Conservation (phyloP, 2,329 filamentous ascomycete species). For the Balansia obtecta region DNA sequence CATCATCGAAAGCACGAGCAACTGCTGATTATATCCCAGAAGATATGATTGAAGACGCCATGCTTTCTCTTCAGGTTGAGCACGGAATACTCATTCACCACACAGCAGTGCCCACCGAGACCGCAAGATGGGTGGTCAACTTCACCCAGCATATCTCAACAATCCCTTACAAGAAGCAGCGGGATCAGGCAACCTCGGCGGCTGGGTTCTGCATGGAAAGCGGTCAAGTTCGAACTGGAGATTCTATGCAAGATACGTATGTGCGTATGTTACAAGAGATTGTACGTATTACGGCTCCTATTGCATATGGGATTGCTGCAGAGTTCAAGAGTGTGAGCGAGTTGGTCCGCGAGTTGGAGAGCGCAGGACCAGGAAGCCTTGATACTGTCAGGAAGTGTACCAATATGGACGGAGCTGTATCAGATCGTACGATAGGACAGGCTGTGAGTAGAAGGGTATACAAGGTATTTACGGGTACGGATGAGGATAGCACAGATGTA, state of each 20-base stretch:
- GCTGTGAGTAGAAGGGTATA: slow-evolving; percentile 46
- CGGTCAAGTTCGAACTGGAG: slow-evolving; percentile 62
- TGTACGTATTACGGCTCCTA: slow-evolving; percentile 54
- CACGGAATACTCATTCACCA: slow-evolving; percentile 61
- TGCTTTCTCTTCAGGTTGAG: slow-evolving; percentile 56
- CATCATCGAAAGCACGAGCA: slow-evolving; percentile 19
- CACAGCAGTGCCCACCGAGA: slow-evolving; percentile 45
- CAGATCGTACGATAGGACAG: slow-evolving; percentile 42
- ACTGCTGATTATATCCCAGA: slow-evolving; percentile 46
- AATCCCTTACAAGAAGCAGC: slow-evolving; percentile 53
- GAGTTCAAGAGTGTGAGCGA: slow-evolving; percentile 46
- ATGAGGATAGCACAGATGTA: slow-evolving; percentile 43
- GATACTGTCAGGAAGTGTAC: slow-evolving; percentile 46
- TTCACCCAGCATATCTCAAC: slow-evolving; percentile 73
- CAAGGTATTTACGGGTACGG: slow-evolving; percentile 46
- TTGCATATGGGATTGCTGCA: slow-evolving; percentile 55
- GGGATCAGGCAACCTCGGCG: slow-evolving; percentile 34
- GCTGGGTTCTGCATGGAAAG: slow-evolving; percentile 68
- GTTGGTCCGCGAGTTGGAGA: slow-evolving; percentile 46
- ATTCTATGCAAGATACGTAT: slow-evolving; percentile 54
- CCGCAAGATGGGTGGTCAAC: slow-evolving; percentile 57
- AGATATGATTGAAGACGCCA: slow-evolving; percentile 55
- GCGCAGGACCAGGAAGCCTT: slow-evolving; percentile 46
- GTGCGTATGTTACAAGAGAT: slow-evolving; percentile 67
- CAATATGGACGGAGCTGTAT: slow-evolving; percentile 43